Percentiles rank a stretch among this genome's conserved stretches.
phyloP scores from a whole-genome alignment of 164 flowering plant genomes.

The Magnolia changhungtana region DNA sequence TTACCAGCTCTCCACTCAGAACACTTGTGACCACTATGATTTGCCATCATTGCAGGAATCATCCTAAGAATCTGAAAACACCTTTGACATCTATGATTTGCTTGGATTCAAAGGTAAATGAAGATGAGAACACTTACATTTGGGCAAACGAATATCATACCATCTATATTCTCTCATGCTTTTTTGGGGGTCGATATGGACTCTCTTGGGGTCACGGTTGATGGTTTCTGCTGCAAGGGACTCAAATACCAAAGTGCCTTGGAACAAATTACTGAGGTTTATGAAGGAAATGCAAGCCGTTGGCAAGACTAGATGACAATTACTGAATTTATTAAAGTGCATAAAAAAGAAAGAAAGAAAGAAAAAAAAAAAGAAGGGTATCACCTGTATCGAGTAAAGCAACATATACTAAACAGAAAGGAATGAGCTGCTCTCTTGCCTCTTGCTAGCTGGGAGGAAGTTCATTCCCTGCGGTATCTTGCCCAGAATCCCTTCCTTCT shows the following conservation, averaged over 20 bases:
- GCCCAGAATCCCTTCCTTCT: slow-evolving; percentile 72
- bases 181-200: neutral
- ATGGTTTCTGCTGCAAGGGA: neutral
- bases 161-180: no score
- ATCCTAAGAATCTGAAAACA: no score
- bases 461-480: slow-evolving; percentile 47
- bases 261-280: no score
- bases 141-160: no score
- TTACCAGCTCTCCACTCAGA: no score
- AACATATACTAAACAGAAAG: neutral
- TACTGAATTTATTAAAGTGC: neutral
- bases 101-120: no score
- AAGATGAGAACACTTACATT: no score
- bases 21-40: no score
- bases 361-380: neutral
- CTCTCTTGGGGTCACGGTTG: neutral
- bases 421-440: slow-evolving; percentile 12
- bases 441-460: slow-evolving; percentile 8
- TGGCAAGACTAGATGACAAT: neutral
- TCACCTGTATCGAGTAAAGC: neutral
- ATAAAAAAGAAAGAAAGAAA: neutral
- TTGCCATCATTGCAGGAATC: no score
- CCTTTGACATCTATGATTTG: no score
- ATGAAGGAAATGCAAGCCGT: neutral
- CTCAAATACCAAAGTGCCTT: neutral